These are phyloP conservation scores for Periconia digitata DNA, from an alignment of 2,329 filamentous ascomycete genomes.

Conservation along the genomic window DNA sequence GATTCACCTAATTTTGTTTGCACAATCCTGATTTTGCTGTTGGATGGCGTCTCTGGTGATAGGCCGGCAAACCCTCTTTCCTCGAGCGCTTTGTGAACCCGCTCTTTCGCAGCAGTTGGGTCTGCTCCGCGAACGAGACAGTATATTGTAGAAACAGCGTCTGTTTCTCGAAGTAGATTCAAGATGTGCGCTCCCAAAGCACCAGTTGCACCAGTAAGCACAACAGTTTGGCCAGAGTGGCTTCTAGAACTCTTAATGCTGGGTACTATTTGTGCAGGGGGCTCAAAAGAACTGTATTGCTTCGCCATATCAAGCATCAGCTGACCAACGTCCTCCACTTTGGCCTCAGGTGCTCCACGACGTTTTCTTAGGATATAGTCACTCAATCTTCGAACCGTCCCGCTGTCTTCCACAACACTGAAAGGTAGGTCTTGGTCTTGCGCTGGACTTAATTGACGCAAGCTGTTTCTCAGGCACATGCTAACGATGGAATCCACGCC, in stretches of 20 bases:
- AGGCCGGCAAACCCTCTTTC: slow-evolving; percentile 33
- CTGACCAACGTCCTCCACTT: slow-evolving; percentile 40
- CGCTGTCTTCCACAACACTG: slow-evolving; percentile 63
- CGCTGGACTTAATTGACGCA: slow-evolving; percentile 40
- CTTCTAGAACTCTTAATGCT: slow-evolving; percentile 4
- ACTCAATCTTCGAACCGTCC: slow-evolving; percentile 51
- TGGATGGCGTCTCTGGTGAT: slow-evolving; percentile 7
- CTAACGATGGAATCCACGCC: slow-evolving; percentile 64
- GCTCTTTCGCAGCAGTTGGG: slow-evolving; percentile 30
- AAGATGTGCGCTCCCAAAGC: slow-evolving; percentile 56
- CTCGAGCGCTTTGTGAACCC: slow-evolving; percentile 37
- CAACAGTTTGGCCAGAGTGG: slow-evolving; percentile 16
- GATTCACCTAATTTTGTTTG: slow-evolving; percentile 51
- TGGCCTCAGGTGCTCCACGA: slow-evolving; percentile 35
- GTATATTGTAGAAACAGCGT: slow-evolving; percentile 51
- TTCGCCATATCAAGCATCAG: slow-evolving; percentile 52
- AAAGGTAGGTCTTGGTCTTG: slow-evolving; percentile 49
- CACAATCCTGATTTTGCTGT: slow-evolving; percentile 50
- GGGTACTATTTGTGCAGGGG: background rate
- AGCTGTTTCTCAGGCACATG: slow-evolving; percentile 52
- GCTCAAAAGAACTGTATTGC: slow-evolving; percentile 49
- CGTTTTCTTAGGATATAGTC: slow-evolving; percentile 44
- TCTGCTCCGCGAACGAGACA: slow-evolving; percentile 57
- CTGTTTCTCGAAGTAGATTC: slow-evolving; percentile 44
- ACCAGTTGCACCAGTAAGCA: slow-evolving; percentile 56